Evolutionary conservation across 2,329 filamentous ascomycete genomes (phyloP).

Genomic region (Penicillium hordei): DNA sequence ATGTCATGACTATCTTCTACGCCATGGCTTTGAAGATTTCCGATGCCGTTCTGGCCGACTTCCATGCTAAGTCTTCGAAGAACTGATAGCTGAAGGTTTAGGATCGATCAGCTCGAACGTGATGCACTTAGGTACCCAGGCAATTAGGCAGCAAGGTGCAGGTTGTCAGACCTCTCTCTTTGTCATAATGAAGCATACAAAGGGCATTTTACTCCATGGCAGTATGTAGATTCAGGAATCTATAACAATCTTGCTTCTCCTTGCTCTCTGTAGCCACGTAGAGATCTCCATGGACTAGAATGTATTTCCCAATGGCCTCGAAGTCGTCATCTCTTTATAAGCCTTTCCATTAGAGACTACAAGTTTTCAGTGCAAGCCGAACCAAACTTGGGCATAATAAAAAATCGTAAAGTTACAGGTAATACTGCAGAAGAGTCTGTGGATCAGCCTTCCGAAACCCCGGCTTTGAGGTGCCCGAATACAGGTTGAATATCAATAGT

Average conservation of each 20-base stretch:
- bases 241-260: too few relatives aligned
- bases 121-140: too few relatives aligned
- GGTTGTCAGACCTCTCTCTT: too few relatives aligned
- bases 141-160: too few relatives aligned
- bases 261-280: too few relatives aligned
- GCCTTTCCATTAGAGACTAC: not conserved
- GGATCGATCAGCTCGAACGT: not conserved
- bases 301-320: too few relatives aligned
- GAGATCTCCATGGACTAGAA: too few relatives aligned
- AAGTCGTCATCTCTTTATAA: not conserved
- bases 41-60: not conserved
- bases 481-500: constrained; percentile 33
- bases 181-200: too few relatives aligned
- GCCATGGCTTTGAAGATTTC: not conserved
- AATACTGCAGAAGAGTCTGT: not conserved
- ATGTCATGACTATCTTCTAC: not conserved
- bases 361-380: not conserved
- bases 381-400: not conserved
- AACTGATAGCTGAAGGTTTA: not conserved
- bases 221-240: too few relatives aligned
- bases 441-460: not conserved
- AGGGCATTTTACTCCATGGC: too few relatives aligned
- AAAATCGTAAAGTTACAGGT: not conserved
- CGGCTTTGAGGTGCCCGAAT: not conserved
- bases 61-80: not conserved